Conservation (phyloP, 2,329 filamentous ascomycete species). For the Madurella fahalii region DNA sequence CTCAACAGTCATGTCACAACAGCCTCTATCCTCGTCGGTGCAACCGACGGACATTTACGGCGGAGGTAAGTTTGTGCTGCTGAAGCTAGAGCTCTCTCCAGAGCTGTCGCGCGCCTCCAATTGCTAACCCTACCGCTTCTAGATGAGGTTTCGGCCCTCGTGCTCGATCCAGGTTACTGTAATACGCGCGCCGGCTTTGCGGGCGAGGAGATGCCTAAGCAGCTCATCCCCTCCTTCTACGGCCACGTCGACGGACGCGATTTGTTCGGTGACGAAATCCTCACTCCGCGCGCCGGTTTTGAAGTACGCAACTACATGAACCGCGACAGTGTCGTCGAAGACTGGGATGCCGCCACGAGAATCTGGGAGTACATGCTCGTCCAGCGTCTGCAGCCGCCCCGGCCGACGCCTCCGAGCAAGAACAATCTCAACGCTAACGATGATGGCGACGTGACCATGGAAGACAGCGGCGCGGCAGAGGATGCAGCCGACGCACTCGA, state of each 20-base stretch:
- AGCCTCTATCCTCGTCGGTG: constrained; percentile 48
- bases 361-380: constrained; percentile 93
- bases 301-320: constrained; percentile 92
- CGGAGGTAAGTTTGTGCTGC: constrained; percentile 45
- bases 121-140: constrained; percentile 12
- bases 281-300: constrained; percentile 70
- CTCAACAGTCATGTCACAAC: constrained; percentile 48
- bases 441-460: constrained; percentile 59
- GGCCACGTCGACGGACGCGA: constrained; percentile 57
- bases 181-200: constrained; percentile 92
- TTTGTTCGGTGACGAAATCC: constrained; percentile 86
- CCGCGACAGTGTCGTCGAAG: constrained; percentile 83
- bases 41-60: constrained; percentile 61
- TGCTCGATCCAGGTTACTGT: constrained; percentile 92
- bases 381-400: constrained; percentile 76
- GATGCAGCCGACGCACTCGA: constrained; percentile 49
- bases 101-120: neutral
- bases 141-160: constrained; percentile 97
- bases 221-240: constrained; percentile 87
- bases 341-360: constrained; percentile 88
- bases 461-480: constrained; percentile 34
- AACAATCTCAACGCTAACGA: constrained; percentile 70
- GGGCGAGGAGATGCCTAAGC: constrained; percentile 95
- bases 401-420: constrained; percentile 63
- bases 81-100: neutral